Conservation (phyloP, 2,329 filamentous ascomycete species). For the Alternaria sp. region DNA sequence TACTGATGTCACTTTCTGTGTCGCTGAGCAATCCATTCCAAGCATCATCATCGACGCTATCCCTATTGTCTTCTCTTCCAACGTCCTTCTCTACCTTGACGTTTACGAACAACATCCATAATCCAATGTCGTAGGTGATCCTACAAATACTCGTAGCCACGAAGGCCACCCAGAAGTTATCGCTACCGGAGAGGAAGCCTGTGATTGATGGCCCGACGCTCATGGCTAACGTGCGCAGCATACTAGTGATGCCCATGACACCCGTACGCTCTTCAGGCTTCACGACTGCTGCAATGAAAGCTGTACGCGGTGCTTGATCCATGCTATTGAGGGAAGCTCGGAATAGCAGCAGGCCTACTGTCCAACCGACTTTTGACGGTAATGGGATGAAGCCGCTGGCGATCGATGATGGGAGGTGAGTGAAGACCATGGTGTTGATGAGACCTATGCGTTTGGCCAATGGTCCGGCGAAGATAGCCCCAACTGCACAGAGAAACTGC, state of each 20-base stretch:
- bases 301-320: constrained; percentile 71
- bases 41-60: constrained; percentile 35
- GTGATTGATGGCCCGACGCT: constrained; percentile 52
- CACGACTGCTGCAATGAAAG: constrained; percentile 71
- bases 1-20: constrained; percentile 32
- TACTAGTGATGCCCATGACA: constrained; percentile 72
- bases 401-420: constrained; percentile 65
- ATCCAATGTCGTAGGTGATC: constrained; percentile 46
- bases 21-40: constrained; percentile 42
- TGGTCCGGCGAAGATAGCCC: constrained; percentile 64
- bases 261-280: constrained; percentile 70
- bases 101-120: constrained; percentile 49
- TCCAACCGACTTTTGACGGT: constrained; percentile 58
- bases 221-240: constrained; percentile 66
- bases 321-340: constrained; percentile 70
- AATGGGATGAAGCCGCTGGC: constrained; percentile 63
- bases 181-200: constrained; percentile 43
- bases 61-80: constrained; percentile 18
- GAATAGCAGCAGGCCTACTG: constrained; percentile 63
- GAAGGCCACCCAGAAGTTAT: constrained; percentile 49
- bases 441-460: constrained; percentile 65
- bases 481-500: constrained; percentile 59
- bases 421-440: constrained; percentile 62
- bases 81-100: constrained; percentile 36
- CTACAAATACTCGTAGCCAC: constrained; percentile 45